Evolutionary conservation across 2,329 filamentous ascomycete genomes (phyloP).

Genomic region (Aspergillus clavatus): DNA sequence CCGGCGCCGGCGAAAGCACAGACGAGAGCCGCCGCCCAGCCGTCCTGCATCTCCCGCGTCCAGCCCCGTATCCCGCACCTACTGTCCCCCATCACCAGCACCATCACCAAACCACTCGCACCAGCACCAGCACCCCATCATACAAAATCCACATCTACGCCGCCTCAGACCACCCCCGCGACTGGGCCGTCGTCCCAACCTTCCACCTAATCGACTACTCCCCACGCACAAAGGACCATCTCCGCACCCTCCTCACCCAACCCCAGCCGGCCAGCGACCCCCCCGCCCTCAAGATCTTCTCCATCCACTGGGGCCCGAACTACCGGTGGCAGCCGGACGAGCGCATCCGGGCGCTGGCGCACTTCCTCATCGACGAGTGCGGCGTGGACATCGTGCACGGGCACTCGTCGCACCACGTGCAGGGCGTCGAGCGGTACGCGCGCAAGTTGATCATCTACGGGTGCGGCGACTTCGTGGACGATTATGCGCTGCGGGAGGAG

Average conservation of each 20-base stretch:
- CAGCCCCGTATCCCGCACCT: constrained; percentile 4
- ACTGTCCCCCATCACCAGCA: background rate
- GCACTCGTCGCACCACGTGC: constrained; percentile 40
- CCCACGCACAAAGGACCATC: constrained; percentile 12
- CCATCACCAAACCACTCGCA: background rate
- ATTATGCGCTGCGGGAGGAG: constrained; percentile 33
- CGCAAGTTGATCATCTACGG: constrained; percentile 38
- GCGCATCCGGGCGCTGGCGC: constrained; percentile 32
- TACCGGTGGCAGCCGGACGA: constrained; percentile 33
- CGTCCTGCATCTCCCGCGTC: constrained; percentile 20
- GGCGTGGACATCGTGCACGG: constrained; percentile 41
- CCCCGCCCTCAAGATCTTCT: constrained; percentile 35
- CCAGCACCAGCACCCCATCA: background rate
- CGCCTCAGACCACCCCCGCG: constrained; percentile 34
- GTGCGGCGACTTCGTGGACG: constrained; percentile 43
- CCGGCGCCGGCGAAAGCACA: constrained; percentile 29
- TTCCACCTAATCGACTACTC: constrained; percentile 39
- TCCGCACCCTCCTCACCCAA: constrained; percentile 20
- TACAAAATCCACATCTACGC: constrained; percentile 32
- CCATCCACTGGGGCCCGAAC: constrained; percentile 41
- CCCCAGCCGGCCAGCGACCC: background rate
- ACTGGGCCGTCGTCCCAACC: constrained; percentile 29
- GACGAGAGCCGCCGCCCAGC: constrained; percentile 29
- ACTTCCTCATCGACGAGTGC: constrained; percentile 40
- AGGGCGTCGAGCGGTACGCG: constrained; percentile 37